These are phyloP conservation scores for Trichaptum fuscoviolaceum DNA, from an alignment of 768 basidiomycete genomes.

Conservation along the genomic window DNA sequence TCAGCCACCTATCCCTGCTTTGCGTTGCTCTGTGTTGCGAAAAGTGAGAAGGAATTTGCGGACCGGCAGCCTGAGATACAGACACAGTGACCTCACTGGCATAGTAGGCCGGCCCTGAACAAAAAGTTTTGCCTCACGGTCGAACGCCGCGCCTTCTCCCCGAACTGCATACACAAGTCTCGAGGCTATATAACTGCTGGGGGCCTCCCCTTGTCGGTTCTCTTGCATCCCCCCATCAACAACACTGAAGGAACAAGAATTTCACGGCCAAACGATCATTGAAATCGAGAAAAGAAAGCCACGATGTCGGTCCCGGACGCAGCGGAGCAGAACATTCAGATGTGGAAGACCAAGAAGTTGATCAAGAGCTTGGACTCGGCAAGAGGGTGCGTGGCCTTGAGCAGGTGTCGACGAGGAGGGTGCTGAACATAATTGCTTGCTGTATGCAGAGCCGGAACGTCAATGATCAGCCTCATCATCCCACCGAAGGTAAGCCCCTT, in stretches of 20 bases:
- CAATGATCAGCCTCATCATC: conserved; percentile 97
- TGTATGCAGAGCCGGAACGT: conserved; percentile 76
- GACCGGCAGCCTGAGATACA: too few species aligned
- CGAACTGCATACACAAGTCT: neutral
- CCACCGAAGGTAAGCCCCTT: conserved; percentile 71
- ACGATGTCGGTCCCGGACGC: conserved; percentile 74
- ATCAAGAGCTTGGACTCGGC: conserved; percentile 96
- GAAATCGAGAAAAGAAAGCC: conserved; percentile 5
- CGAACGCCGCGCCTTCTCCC: neutral
- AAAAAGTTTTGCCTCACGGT: neutral
- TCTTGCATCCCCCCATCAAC: neutral
- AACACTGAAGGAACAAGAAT: neutral
- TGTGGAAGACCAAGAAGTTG: conserved; percentile 99
- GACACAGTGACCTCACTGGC: neutral
- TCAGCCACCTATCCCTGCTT: neutral
- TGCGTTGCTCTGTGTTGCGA: too few species aligned
- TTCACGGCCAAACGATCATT: neutral
- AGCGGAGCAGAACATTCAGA: conserved; percentile 94
- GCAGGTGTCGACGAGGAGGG: neutral
- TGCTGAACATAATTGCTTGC: neutral
- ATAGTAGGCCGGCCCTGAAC: neutral
- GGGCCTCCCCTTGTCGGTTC: neutral
- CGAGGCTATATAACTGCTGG: neutral
- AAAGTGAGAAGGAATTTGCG: too few species aligned
- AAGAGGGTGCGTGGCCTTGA: conserved; percentile 55